These are phyloP conservation scores for Saccharomycopsis vini DNA, from an alignment of 805 yeast genomes.

Conservation along the genomic window DNA sequence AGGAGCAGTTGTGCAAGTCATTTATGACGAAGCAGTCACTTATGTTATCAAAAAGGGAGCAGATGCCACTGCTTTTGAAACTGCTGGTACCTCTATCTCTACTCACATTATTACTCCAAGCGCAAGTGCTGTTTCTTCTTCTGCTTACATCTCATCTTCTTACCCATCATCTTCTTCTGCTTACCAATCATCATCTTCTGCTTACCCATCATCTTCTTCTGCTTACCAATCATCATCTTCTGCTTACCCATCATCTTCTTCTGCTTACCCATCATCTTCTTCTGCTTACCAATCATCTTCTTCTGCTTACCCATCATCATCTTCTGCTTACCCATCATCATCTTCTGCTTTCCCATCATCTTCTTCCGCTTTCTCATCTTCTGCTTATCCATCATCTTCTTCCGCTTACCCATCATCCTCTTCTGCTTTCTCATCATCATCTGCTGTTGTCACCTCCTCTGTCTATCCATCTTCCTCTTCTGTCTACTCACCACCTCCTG, in stretches of 20 bases:
- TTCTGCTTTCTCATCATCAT: too few relatives aligned
- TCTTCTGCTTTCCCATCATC: not conserved
- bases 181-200: not conserved
- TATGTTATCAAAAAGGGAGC: conserved; percentile 9
- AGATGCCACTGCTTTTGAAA: not conserved
- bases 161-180: not conserved
- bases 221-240: too few relatives aligned
- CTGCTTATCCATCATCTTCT: not conserved
- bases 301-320: not conserved
- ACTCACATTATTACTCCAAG: not conserved
- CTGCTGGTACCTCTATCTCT: not conserved
- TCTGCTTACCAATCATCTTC: not conserved
- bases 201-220: not conserved
- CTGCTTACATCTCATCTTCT: not conserved
- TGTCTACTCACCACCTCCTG: not conserved
- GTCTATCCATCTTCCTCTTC: not conserved
- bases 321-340: not conserved
- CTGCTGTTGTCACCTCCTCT: not conserved
- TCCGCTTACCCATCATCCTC: too few relatives aligned
- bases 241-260: too few relatives aligned
- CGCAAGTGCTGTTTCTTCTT: conserved; percentile 1
- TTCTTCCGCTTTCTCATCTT: not conserved
- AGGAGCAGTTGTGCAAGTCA: conserved; percentile 3
- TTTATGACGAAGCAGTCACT: conserved; percentile 9
- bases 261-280: not conserved